These are phyloP conservation scores for Mycena maculata DNA, from an alignment of 768 basidiomycete genomes.

Conservation along the genomic window DNA sequence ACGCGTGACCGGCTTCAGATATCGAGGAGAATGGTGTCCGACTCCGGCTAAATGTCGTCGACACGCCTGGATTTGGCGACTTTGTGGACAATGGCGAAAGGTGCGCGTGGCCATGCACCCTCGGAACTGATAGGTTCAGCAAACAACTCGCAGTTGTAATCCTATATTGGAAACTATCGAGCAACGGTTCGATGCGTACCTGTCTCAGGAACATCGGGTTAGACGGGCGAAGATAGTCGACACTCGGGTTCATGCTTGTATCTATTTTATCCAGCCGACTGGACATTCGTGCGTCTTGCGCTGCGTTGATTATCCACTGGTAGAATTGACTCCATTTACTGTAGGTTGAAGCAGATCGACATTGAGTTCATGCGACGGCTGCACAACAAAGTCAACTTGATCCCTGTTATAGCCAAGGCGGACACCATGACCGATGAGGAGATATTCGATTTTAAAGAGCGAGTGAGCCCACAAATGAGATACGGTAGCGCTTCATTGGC, in stretches of 20 bases:
- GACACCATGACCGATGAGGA: constrained; percentile 99
- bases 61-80: constrained; percentile 99
- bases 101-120: constrained; percentile 58
- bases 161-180: constrained; percentile 99
- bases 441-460: constrained; percentile 89
- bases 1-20: constrained; percentile 61
- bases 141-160: constrained; percentile 78
- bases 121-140: constrained; percentile 30
- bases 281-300: constrained; percentile 86
- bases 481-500: constrained; percentile 10
- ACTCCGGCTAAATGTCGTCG: constrained; percentile 95
- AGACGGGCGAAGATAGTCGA: constrained; percentile 93
- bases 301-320: constrained; percentile 9
- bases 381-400: constrained; percentile 97
- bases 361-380: constrained; percentile 99
- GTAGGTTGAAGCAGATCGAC: constrained; percentile 95
- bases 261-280: constrained; percentile 99
- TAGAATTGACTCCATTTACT: neutral
- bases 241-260: constrained; percentile 97
- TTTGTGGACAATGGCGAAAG: constrained; percentile 99
- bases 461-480: constrained; percentile 62
- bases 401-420: constrained; percentile 98
- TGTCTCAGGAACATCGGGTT: constrained; percentile 98
- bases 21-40: constrained; percentile 99
- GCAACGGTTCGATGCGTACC: constrained; percentile 94